Base-by-base conservation (phyloP, 2,329 filamentous ascomycete genomes). In the Zymoseptoria crescenta region DNA sequence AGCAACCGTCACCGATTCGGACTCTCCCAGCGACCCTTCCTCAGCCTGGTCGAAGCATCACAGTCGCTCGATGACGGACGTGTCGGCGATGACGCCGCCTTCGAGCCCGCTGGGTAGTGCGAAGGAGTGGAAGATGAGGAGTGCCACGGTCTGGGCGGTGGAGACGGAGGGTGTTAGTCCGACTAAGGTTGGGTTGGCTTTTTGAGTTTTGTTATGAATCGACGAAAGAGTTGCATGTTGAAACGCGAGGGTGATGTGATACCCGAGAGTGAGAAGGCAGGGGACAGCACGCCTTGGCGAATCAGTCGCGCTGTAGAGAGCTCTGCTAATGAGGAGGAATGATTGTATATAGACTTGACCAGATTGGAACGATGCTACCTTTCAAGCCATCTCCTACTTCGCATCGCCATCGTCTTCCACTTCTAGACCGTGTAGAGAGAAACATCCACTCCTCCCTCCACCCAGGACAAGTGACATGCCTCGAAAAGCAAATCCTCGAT, bases 41-140 rank as follows among this genome's bases (percentile, higher is more conserved):
- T 68, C 67, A 7, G 62, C 62, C 10, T 62, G 54, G 4, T 65
- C 65, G 2, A 67, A 65, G n/a, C 59, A 59, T 8, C 69, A 71
- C 60, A 69, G 64, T 48, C 62, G 68, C 7, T 66, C 68, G 5
- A 50, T 64, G n/a, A 70, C 67, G 8, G 64, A 49, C 9, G 60
- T 61, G 20, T 59, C 57, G 0, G 57, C 59, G 49, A 54, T 61
- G 60, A 56, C 62, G 16, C 59, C 61, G 4, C 52, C 61, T 5
- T 63, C 62, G 13, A 62, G 59, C 7, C 59, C 63, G 10, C 59
- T 56, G 9, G 62, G 61, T 35, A 59, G 55, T 13, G 30, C 41
- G 13, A 59, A 30, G 19, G 48, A 52, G 8, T 29, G 55, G 45
- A 7, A 62, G 52, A 45, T 24, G 57, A 30, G 59, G 56, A 9